These are phyloP conservation scores for Acanthamoeba comandoni DNA, from an alignment of 208 protist genomes.

Conservation along the genomic window DNA sequence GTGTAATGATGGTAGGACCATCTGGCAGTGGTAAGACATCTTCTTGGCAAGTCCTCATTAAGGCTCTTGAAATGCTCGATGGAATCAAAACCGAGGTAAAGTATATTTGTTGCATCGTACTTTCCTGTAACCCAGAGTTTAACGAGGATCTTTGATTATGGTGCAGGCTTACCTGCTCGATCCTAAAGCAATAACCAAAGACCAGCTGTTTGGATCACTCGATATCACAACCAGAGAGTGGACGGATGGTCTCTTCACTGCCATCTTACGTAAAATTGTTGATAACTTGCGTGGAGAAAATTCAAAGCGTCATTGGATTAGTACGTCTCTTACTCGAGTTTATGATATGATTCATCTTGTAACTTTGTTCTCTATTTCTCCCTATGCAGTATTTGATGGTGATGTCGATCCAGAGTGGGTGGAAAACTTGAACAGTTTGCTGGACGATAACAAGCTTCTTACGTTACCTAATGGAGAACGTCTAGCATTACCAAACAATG, in stretches of 20 bases:
- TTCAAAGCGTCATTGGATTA: conserved; percentile 96
- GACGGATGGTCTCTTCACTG: conserved; percentile 99
- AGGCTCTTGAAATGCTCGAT: conserved; percentile 92
- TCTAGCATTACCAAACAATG: conserved; percentile 95
- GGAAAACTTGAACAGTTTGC: conserved; percentile 98
- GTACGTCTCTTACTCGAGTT: conserved; percentile 22
- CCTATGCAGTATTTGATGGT: conserved; percentile 93
- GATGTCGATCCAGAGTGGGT: conserved; percentile 99
- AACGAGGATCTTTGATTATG: conserved; percentile 60
- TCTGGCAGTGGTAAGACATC: conserved; percentile 97
- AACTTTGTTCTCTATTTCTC: background rate
- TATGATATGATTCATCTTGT: conserved; percentile 78
- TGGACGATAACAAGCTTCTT: conserved; percentile 99
- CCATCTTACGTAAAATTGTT: conserved; percentile 96
- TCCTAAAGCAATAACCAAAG: conserved; percentile 98
- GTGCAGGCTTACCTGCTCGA: conserved; percentile 95
- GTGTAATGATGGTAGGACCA: conserved; percentile 99
- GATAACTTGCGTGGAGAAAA: conserved; percentile 91
- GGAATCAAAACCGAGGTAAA: conserved; percentile 30
- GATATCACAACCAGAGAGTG: conserved; percentile 98
- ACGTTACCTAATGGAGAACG: conserved; percentile 99
- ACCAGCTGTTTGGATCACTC: conserved; percentile 97
- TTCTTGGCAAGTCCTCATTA: conserved; percentile 94
- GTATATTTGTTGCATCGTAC: background rate
- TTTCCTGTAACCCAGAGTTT: conserved; percentile 31